phyloP scores from a whole-genome alignment of 768 basidiomycete genomes.

The Saitozyma podzolica region DNA sequence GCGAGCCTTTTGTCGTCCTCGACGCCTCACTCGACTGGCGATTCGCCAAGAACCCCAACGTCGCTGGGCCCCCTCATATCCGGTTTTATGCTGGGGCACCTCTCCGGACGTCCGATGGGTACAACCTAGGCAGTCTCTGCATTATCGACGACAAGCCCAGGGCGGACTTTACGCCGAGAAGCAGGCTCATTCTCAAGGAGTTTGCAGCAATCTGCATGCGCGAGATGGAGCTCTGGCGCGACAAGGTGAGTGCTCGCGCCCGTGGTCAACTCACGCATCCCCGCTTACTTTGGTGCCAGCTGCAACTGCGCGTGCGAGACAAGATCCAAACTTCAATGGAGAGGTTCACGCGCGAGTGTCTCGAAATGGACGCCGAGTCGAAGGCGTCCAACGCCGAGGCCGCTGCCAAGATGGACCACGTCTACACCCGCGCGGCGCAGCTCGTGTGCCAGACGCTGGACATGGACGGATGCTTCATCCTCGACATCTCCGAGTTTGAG shows the following conservation, averaged over 20 bases:
- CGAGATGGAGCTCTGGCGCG: slow-evolving; percentile 92
- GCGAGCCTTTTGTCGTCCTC: slow-evolving; percentile 82
- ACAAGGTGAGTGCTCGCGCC: slow-evolving; percentile 64
- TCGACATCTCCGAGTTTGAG: slow-evolving; percentile 90
- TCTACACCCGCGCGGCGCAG: slow-evolving; percentile 86
- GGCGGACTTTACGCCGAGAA: slow-evolving; percentile 80
- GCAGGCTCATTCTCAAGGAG: slow-evolving; percentile 88
- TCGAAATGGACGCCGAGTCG: slow-evolving; percentile 76
- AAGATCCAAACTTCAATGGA: slow-evolving; percentile 97
- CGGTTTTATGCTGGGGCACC: slow-evolving; percentile 93
- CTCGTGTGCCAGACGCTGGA: slow-evolving; percentile 87
- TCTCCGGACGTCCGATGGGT: slow-evolving; percentile 82
- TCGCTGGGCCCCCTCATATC: slow-evolving; percentile 65
- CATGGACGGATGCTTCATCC: slow-evolving; percentile 85
- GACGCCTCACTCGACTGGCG: slow-evolving; percentile 83
- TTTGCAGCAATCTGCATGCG: slow-evolving; percentile 93
- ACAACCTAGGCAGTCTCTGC: slow-evolving; percentile 79
- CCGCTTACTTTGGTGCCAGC: slow-evolving; percentile 56
- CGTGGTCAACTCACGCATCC: neutral
- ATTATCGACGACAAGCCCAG: slow-evolving; percentile 81
- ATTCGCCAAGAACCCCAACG: slow-evolving; percentile 77
- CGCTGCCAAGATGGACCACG: slow-evolving; percentile 71
- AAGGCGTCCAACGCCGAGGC: slow-evolving; percentile 52
- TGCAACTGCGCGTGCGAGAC: slow-evolving; percentile 85
- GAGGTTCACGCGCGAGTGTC: slow-evolving; percentile 87